These are phyloP conservation scores for Pleodorina starrii DNA, from an alignment of 139 green algal genomes.

Conservation along the genomic window DNA sequence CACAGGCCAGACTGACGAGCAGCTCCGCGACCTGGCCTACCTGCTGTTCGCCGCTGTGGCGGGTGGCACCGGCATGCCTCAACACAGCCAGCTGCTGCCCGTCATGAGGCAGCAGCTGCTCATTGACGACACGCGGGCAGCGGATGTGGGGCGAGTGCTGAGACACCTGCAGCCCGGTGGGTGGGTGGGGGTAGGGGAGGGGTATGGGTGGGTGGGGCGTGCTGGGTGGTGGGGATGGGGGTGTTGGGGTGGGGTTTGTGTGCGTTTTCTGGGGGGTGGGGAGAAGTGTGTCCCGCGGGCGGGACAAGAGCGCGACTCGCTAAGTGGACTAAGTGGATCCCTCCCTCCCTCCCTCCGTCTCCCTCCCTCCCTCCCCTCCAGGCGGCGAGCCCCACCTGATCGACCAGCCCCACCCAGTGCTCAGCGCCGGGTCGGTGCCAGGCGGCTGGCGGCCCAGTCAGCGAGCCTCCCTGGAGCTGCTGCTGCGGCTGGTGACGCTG, in stretches of 20 bases:
- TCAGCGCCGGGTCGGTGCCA: background rate
- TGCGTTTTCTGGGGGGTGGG: too few species aligned
- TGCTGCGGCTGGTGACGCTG: conserved; percentile 13
- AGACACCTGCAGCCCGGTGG: conserved; percentile 38
- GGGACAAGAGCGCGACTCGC: too few species aligned
- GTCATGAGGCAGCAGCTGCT: conserved; percentile 37
- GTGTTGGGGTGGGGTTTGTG: too few species aligned
- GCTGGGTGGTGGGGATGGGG: too few species aligned
- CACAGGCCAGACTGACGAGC: conserved; percentile 37
- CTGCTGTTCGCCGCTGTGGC: conserved; percentile 32
- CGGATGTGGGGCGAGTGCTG: conserved; percentile 29
- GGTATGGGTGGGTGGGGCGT: background rate
- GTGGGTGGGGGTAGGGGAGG: background rate
- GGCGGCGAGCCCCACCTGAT: conserved; percentile 10
- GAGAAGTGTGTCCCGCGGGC: too few species aligned
- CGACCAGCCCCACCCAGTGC: conserved; percentile 11
- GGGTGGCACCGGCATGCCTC: background rate
- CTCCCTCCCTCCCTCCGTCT: background rate
- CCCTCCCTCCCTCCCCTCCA: background rate
- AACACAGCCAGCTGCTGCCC: conserved; percentile 22
- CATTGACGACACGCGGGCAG: conserved; percentile 29
- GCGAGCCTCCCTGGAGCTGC: conserved; percentile 40
- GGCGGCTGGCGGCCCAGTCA: conserved; percentile 27
- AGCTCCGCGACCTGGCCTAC: conserved; percentile 47
- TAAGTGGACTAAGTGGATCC: background rate